A percentile compares a stretch with the other conserved stretches of the same genome.
Conservation (phyloP, 495 filamentous ascomycete genomes). For the Echria macrotheca region DNA sequence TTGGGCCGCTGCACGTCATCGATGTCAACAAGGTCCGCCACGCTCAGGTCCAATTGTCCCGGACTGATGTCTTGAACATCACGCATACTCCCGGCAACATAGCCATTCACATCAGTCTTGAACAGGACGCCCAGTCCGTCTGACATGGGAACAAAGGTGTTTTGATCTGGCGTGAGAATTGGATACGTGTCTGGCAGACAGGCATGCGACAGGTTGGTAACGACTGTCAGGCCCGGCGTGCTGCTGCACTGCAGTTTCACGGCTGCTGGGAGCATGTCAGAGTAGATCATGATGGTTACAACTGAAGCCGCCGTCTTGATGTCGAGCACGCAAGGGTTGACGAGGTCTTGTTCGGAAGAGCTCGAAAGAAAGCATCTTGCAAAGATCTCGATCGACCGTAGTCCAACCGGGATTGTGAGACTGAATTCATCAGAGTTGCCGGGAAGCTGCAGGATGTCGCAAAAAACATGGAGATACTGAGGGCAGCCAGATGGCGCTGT, state of each 20-base stretch:
- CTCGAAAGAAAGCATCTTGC: constrained; percentile 1
- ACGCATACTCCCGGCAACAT: neutral
- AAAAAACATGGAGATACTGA: neutral
- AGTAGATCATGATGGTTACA: neutral
- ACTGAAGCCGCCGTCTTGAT: neutral
- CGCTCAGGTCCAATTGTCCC: neutral
- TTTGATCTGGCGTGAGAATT: neutral
- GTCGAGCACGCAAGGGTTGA: neutral
- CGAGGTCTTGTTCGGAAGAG: neutral
- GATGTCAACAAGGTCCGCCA: neutral
- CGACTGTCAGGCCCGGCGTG: neutral
- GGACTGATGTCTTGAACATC: neutral
- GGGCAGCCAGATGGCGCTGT: neutral
- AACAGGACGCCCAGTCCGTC: neutral
- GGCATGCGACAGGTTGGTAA: neutral
- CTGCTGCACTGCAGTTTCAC: neutral
- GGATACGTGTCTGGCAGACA: neutral
- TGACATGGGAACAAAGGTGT: neutral
- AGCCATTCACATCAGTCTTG: neutral
- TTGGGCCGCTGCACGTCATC: neutral
- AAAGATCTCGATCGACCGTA: neutral
- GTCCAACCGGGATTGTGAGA: neutral
- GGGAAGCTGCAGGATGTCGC: neutral
- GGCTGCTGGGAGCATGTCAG: neutral
- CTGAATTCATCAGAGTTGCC: neutral